phyloP scores from a whole-genome alignment of 129 eudicot species.

The Chrysanthemum makinoi region DNA sequence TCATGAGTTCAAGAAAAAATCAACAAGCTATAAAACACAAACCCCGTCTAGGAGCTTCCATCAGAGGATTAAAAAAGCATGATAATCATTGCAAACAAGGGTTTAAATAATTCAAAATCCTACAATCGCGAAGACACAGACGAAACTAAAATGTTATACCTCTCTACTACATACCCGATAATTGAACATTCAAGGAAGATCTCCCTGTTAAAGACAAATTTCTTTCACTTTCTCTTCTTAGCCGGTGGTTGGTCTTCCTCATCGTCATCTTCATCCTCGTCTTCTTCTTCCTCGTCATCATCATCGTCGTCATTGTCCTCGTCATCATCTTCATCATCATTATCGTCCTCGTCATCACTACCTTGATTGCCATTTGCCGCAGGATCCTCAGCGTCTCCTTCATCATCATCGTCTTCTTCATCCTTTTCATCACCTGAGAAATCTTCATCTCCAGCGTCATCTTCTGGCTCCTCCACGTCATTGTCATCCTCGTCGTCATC shows the following conservation, averaged over 20 bases:
- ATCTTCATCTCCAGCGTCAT: conserved; percentile 84
- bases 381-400: conserved; percentile 54
- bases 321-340: conserved; percentile 56
- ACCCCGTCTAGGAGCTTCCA: neutral
- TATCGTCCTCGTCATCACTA: conserved; percentile 64
- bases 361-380: conserved; percentile 72
- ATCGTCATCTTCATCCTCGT: conserved; percentile 56
- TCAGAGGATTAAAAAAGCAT: neutral
- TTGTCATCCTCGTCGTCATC: conserved; percentile 71
- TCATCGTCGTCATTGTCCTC: conserved; percentile 58
- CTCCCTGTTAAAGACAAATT: conserved; percentile 7
- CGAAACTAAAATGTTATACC: conserved; percentile 22
- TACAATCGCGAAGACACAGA: neutral
- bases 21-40: neutral
- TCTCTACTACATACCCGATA: conserved; percentile 35
- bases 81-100: neutral
- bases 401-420: conserved; percentile 52
- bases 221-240: conserved; percentile 77
- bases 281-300: conserved; percentile 54
- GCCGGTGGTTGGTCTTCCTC: conserved; percentile 90
- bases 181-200: conserved; percentile 11
- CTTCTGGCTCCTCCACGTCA: conserved; percentile 55
- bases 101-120: neutral
- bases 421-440: conserved; percentile 81
- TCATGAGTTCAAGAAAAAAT: too few relatives aligned